Evolutionary conservation across 345 rosid genomes (phyloP).

Genomic region (Salix brachista): DNA sequence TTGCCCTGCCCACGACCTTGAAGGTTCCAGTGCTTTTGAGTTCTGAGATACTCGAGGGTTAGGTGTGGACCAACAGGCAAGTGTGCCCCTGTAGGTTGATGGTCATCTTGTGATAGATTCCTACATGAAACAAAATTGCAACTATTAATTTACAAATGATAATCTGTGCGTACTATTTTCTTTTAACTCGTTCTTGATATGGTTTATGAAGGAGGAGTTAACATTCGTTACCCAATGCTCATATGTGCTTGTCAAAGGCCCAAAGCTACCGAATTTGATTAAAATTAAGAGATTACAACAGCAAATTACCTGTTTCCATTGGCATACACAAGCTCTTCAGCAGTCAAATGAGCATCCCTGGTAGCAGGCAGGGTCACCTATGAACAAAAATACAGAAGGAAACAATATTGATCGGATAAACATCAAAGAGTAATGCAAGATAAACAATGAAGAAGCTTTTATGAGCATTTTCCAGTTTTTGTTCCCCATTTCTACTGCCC

Average conservation of each 20-base stretch:
- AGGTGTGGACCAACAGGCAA: background rate
- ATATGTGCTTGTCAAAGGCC: background rate
- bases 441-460: background rate
- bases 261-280: background rate
- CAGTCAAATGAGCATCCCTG: background rate
- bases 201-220: background rate
- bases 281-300: background rate
- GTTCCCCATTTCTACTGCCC: background rate
- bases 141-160: background rate
- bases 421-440: background rate
- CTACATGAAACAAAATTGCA: background rate
- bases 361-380: background rate
- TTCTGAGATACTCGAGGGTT: background rate
- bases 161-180: background rate
- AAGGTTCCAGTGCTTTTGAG: background rate
- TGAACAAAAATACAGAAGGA: background rate
- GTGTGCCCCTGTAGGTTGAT: background rate
- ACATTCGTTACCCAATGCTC: background rate
- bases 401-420: background rate
- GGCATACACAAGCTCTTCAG: background rate
- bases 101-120: background rate
- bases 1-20: background rate
- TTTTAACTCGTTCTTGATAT: background rate
- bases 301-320: background rate
- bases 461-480: background rate